Evolutionary conservation across 2,329 filamentous ascomycete species (phyloP).

Genomic region (Alternaria sp.): DNA sequence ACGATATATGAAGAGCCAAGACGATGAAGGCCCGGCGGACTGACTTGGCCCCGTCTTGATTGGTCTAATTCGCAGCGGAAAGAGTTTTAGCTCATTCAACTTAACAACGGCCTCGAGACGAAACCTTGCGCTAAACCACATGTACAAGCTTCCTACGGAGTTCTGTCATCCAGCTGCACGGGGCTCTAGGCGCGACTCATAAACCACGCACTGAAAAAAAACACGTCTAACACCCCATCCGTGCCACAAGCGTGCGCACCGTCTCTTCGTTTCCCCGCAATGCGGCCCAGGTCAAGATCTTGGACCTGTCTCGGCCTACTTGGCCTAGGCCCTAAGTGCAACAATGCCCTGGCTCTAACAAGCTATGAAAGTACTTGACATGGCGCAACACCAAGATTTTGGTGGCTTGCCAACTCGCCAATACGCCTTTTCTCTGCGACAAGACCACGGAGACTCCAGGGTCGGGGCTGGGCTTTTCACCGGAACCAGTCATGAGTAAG

Average conservation of each 20-base stretch:
- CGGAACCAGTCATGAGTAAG: constrained; percentile 23
- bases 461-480: constrained; percentile 15
- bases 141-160: constrained; percentile 4
- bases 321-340: constrained; percentile 27
- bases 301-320: constrained; percentile 30
- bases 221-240: constrained; percentile 13
- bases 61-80: constrained; percentile 14
- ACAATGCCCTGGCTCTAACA: constrained; percentile 13
- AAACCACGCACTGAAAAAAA: constrained; percentile 14
- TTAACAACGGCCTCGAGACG: constrained; percentile 28
- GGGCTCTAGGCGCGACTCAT: constrained; percentile 11
- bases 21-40: constrained; percentile 1
- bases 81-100: not conserved
- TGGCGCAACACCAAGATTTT: constrained; percentile 26
- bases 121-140: constrained; percentile 20
- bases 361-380: constrained; percentile 17
- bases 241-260: constrained; percentile 12
- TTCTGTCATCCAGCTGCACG: constrained; percentile 2
- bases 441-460: constrained; percentile 26
- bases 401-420: constrained; percentile 42
- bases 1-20: constrained; percentile 24
- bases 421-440: constrained; percentile 25
- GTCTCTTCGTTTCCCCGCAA: constrained; percentile 17
- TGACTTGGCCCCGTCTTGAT: constrained; percentile 28
- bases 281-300: constrained; percentile 22